Evolutionary conservation across 768 basidiomycete genomes (phyloP).

Genomic region (Lactarius quietus): DNA sequence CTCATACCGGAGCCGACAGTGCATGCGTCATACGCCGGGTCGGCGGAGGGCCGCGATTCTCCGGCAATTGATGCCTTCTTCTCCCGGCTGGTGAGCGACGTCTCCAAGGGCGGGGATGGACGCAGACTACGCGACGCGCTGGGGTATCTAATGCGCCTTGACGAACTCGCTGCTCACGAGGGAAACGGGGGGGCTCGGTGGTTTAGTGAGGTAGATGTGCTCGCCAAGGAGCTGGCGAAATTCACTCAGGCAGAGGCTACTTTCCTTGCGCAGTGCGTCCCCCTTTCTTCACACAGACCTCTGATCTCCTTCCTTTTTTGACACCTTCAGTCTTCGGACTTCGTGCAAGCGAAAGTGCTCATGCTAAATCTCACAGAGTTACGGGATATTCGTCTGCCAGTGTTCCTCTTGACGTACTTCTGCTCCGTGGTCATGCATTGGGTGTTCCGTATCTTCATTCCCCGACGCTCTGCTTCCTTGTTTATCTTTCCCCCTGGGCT

Average conservation of each 20-base stretch:
- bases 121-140: slow-evolving; percentile 50
- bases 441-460: slow-evolving; percentile 69
- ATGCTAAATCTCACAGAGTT: slow-evolving; percentile 4
- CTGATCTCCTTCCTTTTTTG: slow-evolving; percentile 1
- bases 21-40: slow-evolving; percentile 69
- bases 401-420: slow-evolving; percentile 70
- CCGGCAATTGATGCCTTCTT: slow-evolving; percentile 63
- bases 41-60: slow-evolving; percentile 41
- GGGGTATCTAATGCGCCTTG: slow-evolving; percentile 67
- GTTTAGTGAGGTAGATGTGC: slow-evolving; percentile 64
- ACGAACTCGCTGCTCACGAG: slow-evolving; percentile 58
- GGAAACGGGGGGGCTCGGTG: slow-evolving; percentile 65
- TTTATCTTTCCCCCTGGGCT: slow-evolving; percentile 62
- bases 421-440: slow-evolving; percentile 60
- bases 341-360: not conserved
- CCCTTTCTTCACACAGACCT: slow-evolving; percentile 15
- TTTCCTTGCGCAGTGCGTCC: slow-evolving; percentile 48
- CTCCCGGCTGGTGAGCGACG: slow-evolving; percentile 43
- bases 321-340: slow-evolving; percentile 24
- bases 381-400: slow-evolving; percentile 30
- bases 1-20: slow-evolving; percentile 48
- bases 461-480: slow-evolving; percentile 69
- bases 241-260: slow-evolving; percentile 54
- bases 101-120: slow-evolving; percentile 49
- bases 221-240: slow-evolving; percentile 46